A percentile compares a stretch with the other conserved stretches of the same genome.
These are phyloP conservation scores for Trametes cinnabarina DNA, from an alignment of 768 basidiomycete species.

Conservation along the genomic window DNA sequence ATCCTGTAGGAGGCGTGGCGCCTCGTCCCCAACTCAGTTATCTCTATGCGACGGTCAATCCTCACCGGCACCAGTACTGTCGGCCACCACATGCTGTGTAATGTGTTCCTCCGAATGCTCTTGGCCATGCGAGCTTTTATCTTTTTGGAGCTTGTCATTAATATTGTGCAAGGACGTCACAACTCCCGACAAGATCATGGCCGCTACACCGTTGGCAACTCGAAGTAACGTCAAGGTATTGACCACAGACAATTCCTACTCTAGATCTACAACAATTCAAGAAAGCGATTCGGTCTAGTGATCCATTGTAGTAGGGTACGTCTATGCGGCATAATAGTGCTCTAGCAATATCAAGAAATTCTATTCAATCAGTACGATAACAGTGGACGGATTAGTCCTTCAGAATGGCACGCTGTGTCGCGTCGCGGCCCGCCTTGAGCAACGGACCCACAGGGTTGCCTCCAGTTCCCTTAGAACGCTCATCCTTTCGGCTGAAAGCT, in stretches of 20 bases:
- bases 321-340: neutral
- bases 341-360: neutral
- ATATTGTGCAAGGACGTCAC: no score
- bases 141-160: no score
- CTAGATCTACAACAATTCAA: neutral
- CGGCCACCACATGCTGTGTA: no score
- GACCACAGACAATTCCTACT: neutral
- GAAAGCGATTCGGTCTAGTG: neutral
- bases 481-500: conserved; percentile 24
- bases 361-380: neutral
- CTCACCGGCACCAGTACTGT: no score
- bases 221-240: no score
- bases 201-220: no score
- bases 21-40: no score
- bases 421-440: conserved; percentile 87
- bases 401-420: conserved; percentile 66
- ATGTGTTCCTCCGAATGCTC: no score
- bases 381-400: conserved; percentile 21
- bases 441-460: conserved; percentile 81
- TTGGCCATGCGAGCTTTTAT: no score
- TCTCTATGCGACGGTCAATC: no score
- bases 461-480: conserved; percentile 79
- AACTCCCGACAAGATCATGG: no score
- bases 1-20: neutral
- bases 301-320: neutral